Base-by-base conservation (phyloP, 805 yeast species). In the Brettanomyces naardenensis region DNA sequence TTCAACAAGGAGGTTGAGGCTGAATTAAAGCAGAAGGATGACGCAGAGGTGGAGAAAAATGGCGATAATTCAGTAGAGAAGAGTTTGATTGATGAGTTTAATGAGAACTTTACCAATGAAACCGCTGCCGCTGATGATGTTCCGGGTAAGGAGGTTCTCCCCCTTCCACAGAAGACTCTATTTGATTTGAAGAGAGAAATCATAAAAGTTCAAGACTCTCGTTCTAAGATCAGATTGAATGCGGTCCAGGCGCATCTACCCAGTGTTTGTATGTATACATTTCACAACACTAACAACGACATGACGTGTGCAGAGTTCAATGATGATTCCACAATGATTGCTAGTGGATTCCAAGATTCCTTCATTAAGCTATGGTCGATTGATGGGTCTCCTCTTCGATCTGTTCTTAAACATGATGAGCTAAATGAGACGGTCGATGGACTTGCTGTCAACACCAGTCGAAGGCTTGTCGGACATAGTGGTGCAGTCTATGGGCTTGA, bases 251-350 rank as follows among this genome's bases (percentile, higher is more conserved):
- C 94, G 4, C 68, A 87, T 18, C 74, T 90, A 19, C 98, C 98
- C 18, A 83, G 95, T 40, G 95, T 90, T 26, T 92, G 97, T 61
- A 86, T 90, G 95, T 92, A 92, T 65, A 90, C 97, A 1, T 89
- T 92, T 65, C 98, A 92, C 66, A 92, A 92, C 61, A 85, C 97
- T 9, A 81, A 86, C 55, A 81, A 82, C 46, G 94, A 84, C 44
- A 66, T 92, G 70, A 84, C 94, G n/a, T 76, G 88, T 35, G 56
- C 90, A 33, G 84, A 80, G 45, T 90, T 90, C 65, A 87, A 90
- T 51, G 84, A 80, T 37, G 97, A 90, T 58, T 78, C 90, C 14
- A 77, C 89, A 18, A 52, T 88, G 44, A 80, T 86, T 22, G 97
- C 97, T 2, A 95, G 89, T 25, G 97, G 98, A 7, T 92, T 92